A percentile compares a stretch with the other conserved stretches of the same genome.
phyloP scores from a whole-genome alignment of 371 early-diverging fungal genomes.

The Zopfochytrium polystomum region DNA sequence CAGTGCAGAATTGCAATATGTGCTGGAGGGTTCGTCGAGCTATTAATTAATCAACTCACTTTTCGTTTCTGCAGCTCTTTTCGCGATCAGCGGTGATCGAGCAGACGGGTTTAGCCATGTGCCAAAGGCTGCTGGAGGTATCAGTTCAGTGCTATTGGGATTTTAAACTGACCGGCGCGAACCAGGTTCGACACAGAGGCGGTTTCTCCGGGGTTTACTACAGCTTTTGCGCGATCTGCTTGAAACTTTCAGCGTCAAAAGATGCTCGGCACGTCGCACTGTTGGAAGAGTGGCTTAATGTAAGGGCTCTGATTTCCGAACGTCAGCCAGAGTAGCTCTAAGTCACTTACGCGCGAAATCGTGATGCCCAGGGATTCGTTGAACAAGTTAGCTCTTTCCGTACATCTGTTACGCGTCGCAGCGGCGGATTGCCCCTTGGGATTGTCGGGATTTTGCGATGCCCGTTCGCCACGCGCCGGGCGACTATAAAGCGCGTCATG shows the following conservation, averaged over 20 bases:
- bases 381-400: slow-evolving; percentile 39
- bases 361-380: slow-evolving; percentile 48
- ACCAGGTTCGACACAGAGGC: slow-evolving; percentile 81
- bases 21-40: no score
- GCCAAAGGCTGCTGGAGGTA: no score
- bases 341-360: slow-evolving; percentile 19
- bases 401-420: slow-evolving; percentile 89
- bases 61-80: no score
- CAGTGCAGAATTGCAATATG: no score
- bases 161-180: no score
- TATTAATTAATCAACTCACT: no score
- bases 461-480: slow-evolving; percentile 57
- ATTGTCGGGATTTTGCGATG: slow-evolving; percentile 80
- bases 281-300: slow-evolving; percentile 65
- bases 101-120: no score
- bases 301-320: no score
- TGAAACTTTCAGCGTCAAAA: slow-evolving; percentile 58
- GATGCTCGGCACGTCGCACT: slow-evolving; percentile 48
- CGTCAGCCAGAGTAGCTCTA: no score
- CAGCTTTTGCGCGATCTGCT: slow-evolving; percentile 69
- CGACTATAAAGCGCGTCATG: slow-evolving; percentile 65
- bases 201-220: slow-evolving; percentile 87
- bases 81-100: no score
- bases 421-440: slow-evolving; percentile 86
- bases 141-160: no score